phyloP scores from a whole-genome alignment of 2,329 filamentous ascomycete genomes.

The Colletotrichum sp. region DNA sequence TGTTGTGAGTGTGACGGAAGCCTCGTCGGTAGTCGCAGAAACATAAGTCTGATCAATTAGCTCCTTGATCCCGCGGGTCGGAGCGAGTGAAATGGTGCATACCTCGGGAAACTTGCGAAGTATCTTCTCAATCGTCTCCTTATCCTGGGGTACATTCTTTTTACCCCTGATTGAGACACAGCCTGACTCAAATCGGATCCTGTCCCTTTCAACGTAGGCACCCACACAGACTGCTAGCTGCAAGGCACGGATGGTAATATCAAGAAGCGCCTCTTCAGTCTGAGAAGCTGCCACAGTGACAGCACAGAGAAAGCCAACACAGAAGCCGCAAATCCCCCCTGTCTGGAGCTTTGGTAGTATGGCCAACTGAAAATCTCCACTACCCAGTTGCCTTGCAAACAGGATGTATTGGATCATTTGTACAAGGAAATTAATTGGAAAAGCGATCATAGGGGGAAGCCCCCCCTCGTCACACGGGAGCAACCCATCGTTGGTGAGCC shows the following conservation, averaged over 20 bases:
- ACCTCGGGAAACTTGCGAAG: neutral
- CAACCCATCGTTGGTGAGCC: neutral
- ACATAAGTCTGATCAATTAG: neutral
- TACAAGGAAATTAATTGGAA: neutral
- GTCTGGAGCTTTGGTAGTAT: neutral
- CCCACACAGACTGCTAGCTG: slow-evolving; percentile 43
- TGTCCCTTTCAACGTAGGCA: slow-evolving; percentile 38
- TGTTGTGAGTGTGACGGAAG: neutral
- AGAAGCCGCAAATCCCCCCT: slow-evolving; percentile 34
- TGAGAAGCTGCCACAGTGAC: slow-evolving; percentile 36
- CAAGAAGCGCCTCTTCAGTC: slow-evolving; percentile 30
- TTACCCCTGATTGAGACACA: neutral
- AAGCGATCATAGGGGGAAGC: neutral
- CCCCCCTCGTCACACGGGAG: neutral
- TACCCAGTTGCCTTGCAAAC: neutral
- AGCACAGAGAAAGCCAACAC: slow-evolving; percentile 43
- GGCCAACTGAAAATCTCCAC: neutral
- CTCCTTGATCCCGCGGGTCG: neutral
- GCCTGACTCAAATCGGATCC: slow-evolving; percentile 26
- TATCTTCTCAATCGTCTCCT: neutral
- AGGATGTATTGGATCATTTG: neutral
- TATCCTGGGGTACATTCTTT: neutral
- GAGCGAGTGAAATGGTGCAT: neutral
- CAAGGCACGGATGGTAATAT: slow-evolving; percentile 40
- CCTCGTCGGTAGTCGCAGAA: neutral